phyloP scores from a whole-genome alignment of 352 stramenopile species.

The Pythium chondricola region DNA sequence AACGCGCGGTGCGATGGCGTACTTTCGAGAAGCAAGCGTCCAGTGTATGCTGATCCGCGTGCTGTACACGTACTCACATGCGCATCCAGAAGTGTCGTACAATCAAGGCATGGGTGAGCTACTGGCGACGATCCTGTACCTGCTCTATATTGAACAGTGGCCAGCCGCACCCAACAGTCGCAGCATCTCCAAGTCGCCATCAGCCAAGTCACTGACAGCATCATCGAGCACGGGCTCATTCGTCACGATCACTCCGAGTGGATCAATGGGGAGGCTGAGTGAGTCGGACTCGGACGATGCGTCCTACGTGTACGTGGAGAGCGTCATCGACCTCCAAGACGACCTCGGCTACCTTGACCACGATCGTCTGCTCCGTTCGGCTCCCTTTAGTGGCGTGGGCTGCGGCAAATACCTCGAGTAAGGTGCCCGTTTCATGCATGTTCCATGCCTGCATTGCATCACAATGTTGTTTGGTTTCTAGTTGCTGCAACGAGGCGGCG shows the following conservation, averaged over 20 bases:
- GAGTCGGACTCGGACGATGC: slow-evolving; percentile 42
- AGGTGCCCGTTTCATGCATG: not conserved
- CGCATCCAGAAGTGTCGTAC: slow-evolving; percentile 65
- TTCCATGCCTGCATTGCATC: not conserved
- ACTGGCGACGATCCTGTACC: slow-evolving; percentile 63
- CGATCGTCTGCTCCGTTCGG: slow-evolving; percentile 33
- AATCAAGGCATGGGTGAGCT: slow-evolving; percentile 77
- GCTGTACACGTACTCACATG: slow-evolving; percentile 62
- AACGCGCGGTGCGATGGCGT: slow-evolving; percentile 53
- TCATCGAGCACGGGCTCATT: slow-evolving; percentile 15
- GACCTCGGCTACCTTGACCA: slow-evolving; percentile 24
- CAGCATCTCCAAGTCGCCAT: slow-evolving; percentile 8
- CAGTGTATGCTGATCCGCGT: slow-evolving; percentile 60
- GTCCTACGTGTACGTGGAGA: slow-evolving; percentile 71
- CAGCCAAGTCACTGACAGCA: slow-evolving; percentile 3
- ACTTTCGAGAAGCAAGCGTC: slow-evolving; percentile 38
- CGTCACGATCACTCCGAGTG: slow-evolving; percentile 9
- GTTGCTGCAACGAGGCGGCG: slow-evolving; percentile 46
- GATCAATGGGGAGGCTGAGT: slow-evolving; percentile 22
- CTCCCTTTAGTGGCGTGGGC: slow-evolving; percentile 32
- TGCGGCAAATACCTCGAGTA: slow-evolving; percentile 50
- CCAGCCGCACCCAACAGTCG: slow-evolving; percentile 1
- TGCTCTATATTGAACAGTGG: slow-evolving; percentile 69
- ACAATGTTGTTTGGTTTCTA: slow-evolving; percentile 3
- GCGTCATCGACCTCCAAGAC: slow-evolving; percentile 45